Conservation (phyloP, 495 filamentous ascomycete genomes). For the Aeminium ludgeri region DNA sequence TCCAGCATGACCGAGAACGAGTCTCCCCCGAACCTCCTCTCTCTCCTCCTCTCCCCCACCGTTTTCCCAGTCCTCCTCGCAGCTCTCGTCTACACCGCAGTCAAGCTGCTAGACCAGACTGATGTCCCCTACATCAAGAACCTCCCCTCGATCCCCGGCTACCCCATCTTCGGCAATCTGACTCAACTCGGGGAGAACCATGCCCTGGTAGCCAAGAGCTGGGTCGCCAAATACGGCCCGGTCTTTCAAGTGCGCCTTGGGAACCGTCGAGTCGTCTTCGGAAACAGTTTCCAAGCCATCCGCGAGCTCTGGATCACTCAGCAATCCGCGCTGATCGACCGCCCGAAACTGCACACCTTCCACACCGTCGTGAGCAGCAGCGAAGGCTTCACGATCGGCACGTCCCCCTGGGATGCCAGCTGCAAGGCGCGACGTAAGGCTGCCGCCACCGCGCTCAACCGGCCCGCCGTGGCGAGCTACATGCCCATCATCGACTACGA, state of each 20-base stretch:
- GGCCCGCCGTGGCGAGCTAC: constrained; percentile 45
- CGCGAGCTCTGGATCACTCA: constrained; percentile 56
- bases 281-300: constrained; percentile 52
- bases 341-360: constrained; percentile 55
- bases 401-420: constrained; percentile 57
- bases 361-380: constrained; percentile 52
- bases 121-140: constrained; percentile 47
- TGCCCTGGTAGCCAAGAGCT: constrained; percentile 34
- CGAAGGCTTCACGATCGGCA: constrained; percentile 58
- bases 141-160: constrained; percentile 44
- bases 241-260: constrained; percentile 54
- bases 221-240: constrained; percentile 45
- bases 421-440: constrained; percentile 56
- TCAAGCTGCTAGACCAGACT: constrained; percentile 39
- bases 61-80: constrained; percentile 14
- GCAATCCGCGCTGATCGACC: constrained; percentile 51
- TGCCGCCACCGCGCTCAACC: constrained; percentile 52
- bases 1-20: constrained; percentile 6
- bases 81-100: constrained; percentile 30
- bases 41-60: constrained; percentile 6
- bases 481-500: constrained; percentile 62
- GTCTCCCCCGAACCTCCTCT: constrained; percentile 3
- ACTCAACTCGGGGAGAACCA: constrained; percentile 41
- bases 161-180: constrained; percentile 48
- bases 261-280: constrained; percentile 50